Base-by-base conservation (phyloP, 2,329 filamentous ascomycete genomes). In the Mycosphaerelloides madeirae region DNA sequence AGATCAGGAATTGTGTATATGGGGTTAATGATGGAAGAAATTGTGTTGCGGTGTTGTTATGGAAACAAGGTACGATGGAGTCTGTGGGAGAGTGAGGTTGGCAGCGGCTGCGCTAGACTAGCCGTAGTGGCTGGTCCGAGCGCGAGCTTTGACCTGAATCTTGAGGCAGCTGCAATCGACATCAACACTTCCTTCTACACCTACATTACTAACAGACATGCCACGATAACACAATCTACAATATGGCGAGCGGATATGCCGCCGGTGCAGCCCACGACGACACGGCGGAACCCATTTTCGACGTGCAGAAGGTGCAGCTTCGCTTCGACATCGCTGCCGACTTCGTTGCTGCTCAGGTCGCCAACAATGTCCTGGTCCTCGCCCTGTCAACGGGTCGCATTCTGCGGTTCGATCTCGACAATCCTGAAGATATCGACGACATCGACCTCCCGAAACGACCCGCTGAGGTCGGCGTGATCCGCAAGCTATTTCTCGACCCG, bases 371-470 rank as follows among this genome's bases (percentile, higher is more conserved):
- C 50, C 78, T 98, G 45, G 83, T 97, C 16, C 76, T 98, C 40
- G 93, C 93, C 31, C 78, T 98, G 29, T 91, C 89, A 4, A 96
- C 91, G 46, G 88, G 89, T 39, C 84, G 91, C 57, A 93, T 98
- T 53, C 73, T 98, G 48, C 82, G 93, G 49, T 98, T 98, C 65
- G 93, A 97, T 65, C 73, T 97, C 40, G 89, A 96, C 67, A 87
- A 84, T 61, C 86, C 93, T 5, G 87, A 90, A 62, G 93, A 98
- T 67, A 96, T 98, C 61, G 93, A 98, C 70, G 91, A 98, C 68
- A 95, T 98, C 65, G 93, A 98, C 66, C 80, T 98, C 6, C 93
- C 93, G 29, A 95, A 94, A 72, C 93, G 91, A 61, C 81, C 87
- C 13, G 84, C 87, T 29, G 91, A 98, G 66, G 80, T 93, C 48